Evolutionary conservation across 345 rosid genomes (phyloP).

Genomic region (Aethionema arabicum): DNA sequence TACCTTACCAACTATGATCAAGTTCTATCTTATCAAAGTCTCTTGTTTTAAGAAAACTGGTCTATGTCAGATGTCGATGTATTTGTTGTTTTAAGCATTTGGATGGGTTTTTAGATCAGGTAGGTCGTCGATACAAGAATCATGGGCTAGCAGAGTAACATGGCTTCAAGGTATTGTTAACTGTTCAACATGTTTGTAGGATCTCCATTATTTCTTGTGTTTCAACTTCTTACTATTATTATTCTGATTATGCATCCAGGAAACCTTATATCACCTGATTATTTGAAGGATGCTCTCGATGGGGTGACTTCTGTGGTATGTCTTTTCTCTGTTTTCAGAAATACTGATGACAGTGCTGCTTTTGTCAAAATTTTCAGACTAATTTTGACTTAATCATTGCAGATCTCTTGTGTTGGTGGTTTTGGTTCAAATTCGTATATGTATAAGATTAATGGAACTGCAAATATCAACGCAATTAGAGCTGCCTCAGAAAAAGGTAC

Average conservation of each 20-base stretch:
- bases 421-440: slow-evolving; percentile 91
- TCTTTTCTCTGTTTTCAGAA: slow-evolving; percentile 19
- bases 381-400: slow-evolving; percentile 20
- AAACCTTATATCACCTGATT: slow-evolving; percentile 77
- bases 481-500: slow-evolving; percentile 89
- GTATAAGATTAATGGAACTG: slow-evolving; percentile 97
- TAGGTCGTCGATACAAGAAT: slow-evolving; percentile 61
- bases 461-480: slow-evolving; percentile 89
- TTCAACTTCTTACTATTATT: slow-evolving; percentile 15
- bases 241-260: slow-evolving; percentile 44
- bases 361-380: not conserved
- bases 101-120: slow-evolving; percentile 62
- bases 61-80: not conserved
- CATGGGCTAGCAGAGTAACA: slow-evolving; percentile 71
- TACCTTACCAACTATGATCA: slow-evolving; percentile 20
- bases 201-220: not conserved
- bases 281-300: slow-evolving; percentile 71
- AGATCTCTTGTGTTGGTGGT: slow-evolving; percentile 96
- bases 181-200: slow-evolving; percentile 4
- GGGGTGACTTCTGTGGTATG: slow-evolving; percentile 90
- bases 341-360: not conserved
- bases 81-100: slow-evolving; percentile 8
- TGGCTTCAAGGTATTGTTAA: slow-evolving; percentile 81
- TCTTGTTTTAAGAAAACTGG: not conserved
- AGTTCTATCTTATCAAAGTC: not conserved